Percentiles rank a stretch among this genome's conserved stretches.
phyloP scores from a whole-genome alignment of 768 basidiomycete species.

The Phallus indusiatus region DNA sequence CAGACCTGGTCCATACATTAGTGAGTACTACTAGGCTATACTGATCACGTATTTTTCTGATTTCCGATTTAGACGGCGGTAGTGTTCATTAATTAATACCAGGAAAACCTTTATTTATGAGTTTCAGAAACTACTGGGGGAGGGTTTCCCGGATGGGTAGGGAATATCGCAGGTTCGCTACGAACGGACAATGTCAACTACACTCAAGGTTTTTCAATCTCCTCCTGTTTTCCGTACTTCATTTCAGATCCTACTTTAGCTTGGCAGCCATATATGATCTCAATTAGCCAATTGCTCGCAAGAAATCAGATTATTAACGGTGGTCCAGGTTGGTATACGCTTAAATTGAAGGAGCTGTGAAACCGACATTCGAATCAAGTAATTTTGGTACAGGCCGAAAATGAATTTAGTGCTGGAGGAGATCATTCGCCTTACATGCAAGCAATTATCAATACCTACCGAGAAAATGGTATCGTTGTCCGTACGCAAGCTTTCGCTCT shows the following conservation, averaged over 20 bases:
- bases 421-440: slow-evolving; percentile 41
- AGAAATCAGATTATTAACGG: slow-evolving; percentile 50
- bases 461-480: slow-evolving; percentile 37
- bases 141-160: slow-evolving; percentile 52
- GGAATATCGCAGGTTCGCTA: slow-evolving; percentile 39
- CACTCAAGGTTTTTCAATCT: slow-evolving; percentile 25
- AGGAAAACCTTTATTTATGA: not conserved
- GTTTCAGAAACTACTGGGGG: slow-evolving; percentile 39
- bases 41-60: not conserved
- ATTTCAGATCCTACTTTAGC: slow-evolving; percentile 22
- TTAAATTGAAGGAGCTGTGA: not conserved
- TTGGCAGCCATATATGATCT: slow-evolving; percentile 48
- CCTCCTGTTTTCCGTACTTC: slow-evolving; percentile 8
- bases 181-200: slow-evolving; percentile 43
- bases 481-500: slow-evolving; percentile 25
- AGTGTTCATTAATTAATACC: not conserved
- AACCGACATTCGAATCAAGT: slow-evolving; percentile 22
- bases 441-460: slow-evolving; percentile 34
- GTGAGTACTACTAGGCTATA: slow-evolving; percentile 20
- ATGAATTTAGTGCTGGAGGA: slow-evolving; percentile 40
- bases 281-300: slow-evolving; percentile 39
- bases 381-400: slow-evolving; percentile 44
- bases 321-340: slow-evolving; percentile 38
- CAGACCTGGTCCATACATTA: slow-evolving; percentile 47
- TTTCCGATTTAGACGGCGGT: slow-evolving; percentile 22